Evolutionary conservation across 768 basidiomycete species (phyloP).

Genomic region (Hypsizygus marmoreus): DNA sequence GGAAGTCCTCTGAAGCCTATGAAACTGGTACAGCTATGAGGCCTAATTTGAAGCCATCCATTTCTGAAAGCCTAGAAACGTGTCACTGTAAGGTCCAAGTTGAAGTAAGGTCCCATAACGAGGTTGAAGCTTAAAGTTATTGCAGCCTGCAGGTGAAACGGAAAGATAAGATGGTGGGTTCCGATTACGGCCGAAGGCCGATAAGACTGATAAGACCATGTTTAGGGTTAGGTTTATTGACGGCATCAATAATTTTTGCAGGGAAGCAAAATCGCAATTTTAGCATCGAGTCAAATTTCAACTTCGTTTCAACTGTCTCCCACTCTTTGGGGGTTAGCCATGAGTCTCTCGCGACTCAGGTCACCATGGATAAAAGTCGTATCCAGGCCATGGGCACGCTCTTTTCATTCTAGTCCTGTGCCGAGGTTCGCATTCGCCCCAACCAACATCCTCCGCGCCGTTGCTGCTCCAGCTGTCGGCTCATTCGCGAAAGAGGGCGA

Average conservation of each 20-base stretch:
- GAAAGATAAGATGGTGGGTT: neutral
- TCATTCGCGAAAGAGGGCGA: slow-evolving; percentile 67
- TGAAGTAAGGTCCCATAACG: too few relatives aligned
- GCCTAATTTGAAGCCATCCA: too few relatives aligned
- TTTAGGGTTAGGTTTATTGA: slow-evolving; percentile 14
- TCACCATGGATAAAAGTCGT: slow-evolving; percentile 36
- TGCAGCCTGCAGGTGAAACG: too few relatives aligned
- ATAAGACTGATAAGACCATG: slow-evolving; percentile 6
- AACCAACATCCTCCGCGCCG: slow-evolving; percentile 58
- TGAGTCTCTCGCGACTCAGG: slow-evolving; percentile 47
- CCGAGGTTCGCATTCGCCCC: slow-evolving; percentile 41
- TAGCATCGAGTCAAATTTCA: slow-evolving; percentile 17
- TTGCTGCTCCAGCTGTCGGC: slow-evolving; percentile 77
- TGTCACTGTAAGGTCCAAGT: too few relatives aligned
- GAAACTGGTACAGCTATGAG: too few relatives aligned
- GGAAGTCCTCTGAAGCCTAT: too few relatives aligned
- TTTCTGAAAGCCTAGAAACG: too few relatives aligned
- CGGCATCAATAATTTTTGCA: too few relatives aligned
- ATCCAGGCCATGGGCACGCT: slow-evolving; percentile 39
- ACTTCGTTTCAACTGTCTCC: slow-evolving; percentile 11
- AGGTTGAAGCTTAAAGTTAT: too few relatives aligned
- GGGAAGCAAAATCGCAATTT: slow-evolving; percentile 6
- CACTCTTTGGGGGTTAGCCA: slow-evolving; percentile 23
- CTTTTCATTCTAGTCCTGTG: slow-evolving; percentile 50
- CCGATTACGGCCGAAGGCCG: slow-evolving; percentile 12